Evolutionary conservation across 257 asterid species (phyloP).

Genomic region (Przewalskia tangutica): DNA sequence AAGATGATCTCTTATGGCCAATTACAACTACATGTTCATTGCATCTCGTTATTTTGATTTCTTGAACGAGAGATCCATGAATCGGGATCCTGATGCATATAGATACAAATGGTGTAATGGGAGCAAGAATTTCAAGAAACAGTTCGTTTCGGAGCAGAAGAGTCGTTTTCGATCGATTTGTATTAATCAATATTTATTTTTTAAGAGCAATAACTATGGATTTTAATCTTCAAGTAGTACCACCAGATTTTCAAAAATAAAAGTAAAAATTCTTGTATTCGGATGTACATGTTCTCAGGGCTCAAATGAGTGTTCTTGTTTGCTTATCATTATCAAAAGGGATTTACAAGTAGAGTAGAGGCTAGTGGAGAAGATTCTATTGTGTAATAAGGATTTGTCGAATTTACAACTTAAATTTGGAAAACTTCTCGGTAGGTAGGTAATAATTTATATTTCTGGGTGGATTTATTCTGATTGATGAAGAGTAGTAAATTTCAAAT

Average conservation of each 20-base stretch:
- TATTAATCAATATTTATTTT: no score
- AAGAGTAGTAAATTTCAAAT: background rate
- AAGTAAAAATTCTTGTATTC: background rate
- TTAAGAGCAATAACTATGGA: background rate
- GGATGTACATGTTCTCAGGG: background rate
- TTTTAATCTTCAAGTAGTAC: background rate
- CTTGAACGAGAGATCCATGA: no score
- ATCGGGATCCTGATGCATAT: no score
- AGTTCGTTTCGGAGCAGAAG: no score
- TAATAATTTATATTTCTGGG: background rate
- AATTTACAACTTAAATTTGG: no score
- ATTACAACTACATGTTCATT: background rate
- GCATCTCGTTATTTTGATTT: no score
- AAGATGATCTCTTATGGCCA: no score
- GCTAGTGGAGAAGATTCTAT: background rate
- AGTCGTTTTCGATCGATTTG: no score
- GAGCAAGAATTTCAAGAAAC: no score
- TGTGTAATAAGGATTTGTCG: background rate
- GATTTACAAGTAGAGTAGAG: background rate
- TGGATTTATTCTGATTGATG: background rate
- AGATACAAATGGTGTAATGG: no score
- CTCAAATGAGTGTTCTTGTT: background rate
- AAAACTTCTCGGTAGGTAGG: background rate
- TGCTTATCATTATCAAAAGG: background rate
- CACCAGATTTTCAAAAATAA: background rate